These are phyloP conservation scores for Leccinum subgranulosum DNA, from an alignment of 768 basidiomycete genomes.

Conservation along the genomic window DNA sequence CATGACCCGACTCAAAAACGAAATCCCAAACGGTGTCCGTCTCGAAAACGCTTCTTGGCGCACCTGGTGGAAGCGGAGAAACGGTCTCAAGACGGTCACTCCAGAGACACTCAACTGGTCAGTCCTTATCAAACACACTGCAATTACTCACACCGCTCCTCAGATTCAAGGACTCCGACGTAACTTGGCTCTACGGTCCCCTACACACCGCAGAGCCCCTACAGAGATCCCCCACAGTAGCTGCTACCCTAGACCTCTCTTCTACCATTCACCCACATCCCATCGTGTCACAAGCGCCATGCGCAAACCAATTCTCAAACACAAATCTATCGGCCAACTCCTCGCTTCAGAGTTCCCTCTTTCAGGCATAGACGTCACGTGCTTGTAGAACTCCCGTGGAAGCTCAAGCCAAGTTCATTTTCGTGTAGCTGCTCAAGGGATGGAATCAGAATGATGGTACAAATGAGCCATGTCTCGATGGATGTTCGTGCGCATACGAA, in stretches of 20 bases:
- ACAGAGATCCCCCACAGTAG: constrained; percentile 38
- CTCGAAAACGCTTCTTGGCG: constrained; percentile 99
- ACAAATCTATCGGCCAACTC: constrained; percentile 87
- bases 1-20: constrained; percentile 98
- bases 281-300: constrained; percentile 21
- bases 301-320: constrained; percentile 91
- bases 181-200: constrained; percentile 98
- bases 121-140: constrained; percentile 25
- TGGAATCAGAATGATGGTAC: too few relatives aligned
- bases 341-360: constrained; percentile 70
- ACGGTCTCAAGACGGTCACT: constrained; percentile 89
- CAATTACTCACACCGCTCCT: constrained; percentile 16
- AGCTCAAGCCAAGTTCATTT: too few relatives aligned
- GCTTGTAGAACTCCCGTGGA: too few relatives aligned
- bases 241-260: constrained; percentile 37
- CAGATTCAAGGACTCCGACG: constrained; percentile 99
- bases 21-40: constrained; percentile 90
- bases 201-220: constrained; percentile 89
- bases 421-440: too few relatives aligned
- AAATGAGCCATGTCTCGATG: too few relatives aligned
- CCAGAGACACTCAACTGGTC: constrained; percentile 99
- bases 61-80: constrained; percentile 99
- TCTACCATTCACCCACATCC: constrained; percentile 30
- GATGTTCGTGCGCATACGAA: too few relatives aligned
- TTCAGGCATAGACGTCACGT: constrained; percentile 20